Base-by-base conservation (phyloP, 1,284 basidiomycete species). In the Cutaneotrichosporon arboriforme region DNA sequence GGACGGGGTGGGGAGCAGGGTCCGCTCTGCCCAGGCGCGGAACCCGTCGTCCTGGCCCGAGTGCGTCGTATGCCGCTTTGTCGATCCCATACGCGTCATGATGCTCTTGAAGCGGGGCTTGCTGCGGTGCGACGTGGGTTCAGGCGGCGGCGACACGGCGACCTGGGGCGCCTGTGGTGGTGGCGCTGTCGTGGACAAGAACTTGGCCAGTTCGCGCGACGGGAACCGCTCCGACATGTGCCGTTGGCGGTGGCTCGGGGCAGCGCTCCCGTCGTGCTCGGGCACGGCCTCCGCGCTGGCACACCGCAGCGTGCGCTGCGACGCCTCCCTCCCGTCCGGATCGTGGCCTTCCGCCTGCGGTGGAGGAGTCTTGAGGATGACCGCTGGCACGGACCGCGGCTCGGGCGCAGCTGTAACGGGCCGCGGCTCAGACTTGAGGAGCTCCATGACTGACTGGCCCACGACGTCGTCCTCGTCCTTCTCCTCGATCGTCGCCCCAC, bases 151-250 rank as follows among this genome's bases (percentile, higher is more conserved):
- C 7, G 26, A 31, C 26, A 31, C 26, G 5, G 33, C 33, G 43
- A 45, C 33, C 17, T 33, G 31, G 43, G 43, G 17, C 33, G 33
- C 12, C 10, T 34, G 20, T 34, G 20, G 33, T 44, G 49, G 37
- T 9, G 73, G 69, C 0, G 65, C 54, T 0, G 65, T 66, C 10
- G 54, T 58, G 17, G 60, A 59, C 44, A 75, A 60, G 47, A 75
- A 74, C 36, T 69, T 66, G 1, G 69, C 69, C 31, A 75, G 54
- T 21, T 75, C 73, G 26, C 66, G 66, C 12, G 66, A 12, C 15
- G 46, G 48, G 12, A 40, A 3, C 9, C 31, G 51, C 2, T 57
- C 56, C 1, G 49, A 42, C 17, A 14, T 38, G 31, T 49, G 42
- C 7, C 55, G 55, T 15, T 46, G 37, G 21, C 35, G 38, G 22